Conservation (phyloP, 2,329 filamentous ascomycete species). For the Bisporella sp. region DNA sequence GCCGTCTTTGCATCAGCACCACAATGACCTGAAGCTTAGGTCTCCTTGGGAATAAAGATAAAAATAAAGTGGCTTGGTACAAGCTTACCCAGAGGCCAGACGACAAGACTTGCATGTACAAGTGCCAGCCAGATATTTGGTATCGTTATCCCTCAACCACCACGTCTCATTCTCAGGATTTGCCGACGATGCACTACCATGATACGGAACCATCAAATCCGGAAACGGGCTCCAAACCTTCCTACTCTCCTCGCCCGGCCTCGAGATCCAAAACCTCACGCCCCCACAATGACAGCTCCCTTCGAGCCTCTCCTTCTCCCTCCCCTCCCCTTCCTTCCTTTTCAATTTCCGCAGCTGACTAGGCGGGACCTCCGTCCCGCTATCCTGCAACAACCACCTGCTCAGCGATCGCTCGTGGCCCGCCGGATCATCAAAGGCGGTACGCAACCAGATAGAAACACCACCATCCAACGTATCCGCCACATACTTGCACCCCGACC, state of each 20-base stretch:
- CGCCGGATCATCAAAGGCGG: too few relatives aligned
- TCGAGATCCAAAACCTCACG: conserved; percentile 49
- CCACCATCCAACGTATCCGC: conserved; percentile 47
- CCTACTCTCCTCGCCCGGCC: conserved; percentile 41
- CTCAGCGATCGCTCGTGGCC: conserved; percentile 1
- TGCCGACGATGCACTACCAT: conserved; percentile 23
- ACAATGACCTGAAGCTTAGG: too few relatives aligned
- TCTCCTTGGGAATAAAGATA: too few relatives aligned
- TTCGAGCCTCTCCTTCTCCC: conserved; percentile 25
- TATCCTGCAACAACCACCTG: conserved; percentile 8
- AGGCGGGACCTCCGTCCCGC: conserved; percentile 3
- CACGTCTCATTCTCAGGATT: conserved; percentile 33
- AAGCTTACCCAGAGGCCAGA: conserved; percentile 41
- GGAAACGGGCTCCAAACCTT: conserved; percentile 41
- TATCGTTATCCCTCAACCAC: conserved; percentile 21
- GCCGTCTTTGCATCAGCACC: too few relatives aligned
- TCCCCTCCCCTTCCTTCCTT: background rate
- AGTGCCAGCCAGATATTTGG: conserved; percentile 50
- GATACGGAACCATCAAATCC: conserved; percentile 45
- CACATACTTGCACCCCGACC: conserved; percentile 18
- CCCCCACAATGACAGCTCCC: conserved; percentile 48
- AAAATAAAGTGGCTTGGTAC: too few relatives aligned
- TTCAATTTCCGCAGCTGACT: background rate
- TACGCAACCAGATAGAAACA: too few relatives aligned
- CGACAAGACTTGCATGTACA: conserved; percentile 59